Percentiles rank a stretch among this genome's conserved stretches.
phyloP scores from a whole-genome alignment of 2,329 filamentous ascomycete species.

The Phialophora expanda region DNA sequence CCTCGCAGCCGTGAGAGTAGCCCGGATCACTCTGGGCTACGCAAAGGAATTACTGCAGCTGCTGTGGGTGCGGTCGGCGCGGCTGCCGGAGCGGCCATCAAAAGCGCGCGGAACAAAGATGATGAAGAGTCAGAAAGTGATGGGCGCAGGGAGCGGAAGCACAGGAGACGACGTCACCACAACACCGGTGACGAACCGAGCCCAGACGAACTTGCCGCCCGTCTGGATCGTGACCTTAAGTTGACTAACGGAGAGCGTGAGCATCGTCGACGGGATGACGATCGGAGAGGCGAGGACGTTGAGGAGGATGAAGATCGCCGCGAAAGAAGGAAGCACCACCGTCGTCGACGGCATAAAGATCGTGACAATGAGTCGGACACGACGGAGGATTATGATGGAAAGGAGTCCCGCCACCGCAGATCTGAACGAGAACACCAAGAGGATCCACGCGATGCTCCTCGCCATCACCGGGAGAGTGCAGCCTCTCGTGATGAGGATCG shows the following conservation, averaged over 20 bases:
- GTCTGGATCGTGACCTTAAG: conserved; percentile 30
- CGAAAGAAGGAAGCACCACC: conserved; percentile 31
- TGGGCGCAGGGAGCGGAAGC: conserved; percentile 33
- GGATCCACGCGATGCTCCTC: conserved; percentile 28
- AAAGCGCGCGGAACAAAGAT: conserved; percentile 29
- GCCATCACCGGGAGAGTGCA: conserved; percentile 26
- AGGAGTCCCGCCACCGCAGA: conserved; percentile 21
- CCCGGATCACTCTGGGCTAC: conserved; percentile 35
- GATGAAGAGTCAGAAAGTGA: conserved; percentile 37
- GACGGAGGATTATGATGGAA: conserved; percentile 29
- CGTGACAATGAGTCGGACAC: conserved; percentile 33
- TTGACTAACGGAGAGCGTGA: conserved; percentile 28
- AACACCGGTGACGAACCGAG: conserved; percentile 27
- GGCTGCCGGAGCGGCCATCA: conserved; percentile 30
- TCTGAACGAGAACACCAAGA: conserved; percentile 21
- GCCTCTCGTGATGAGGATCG: conserved; percentile 28
- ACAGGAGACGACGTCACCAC: conserved; percentile 32
- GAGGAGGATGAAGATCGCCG: conserved; percentile 27
- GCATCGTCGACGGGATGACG: conserved; percentile 28
- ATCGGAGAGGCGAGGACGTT: conserved; percentile 17
- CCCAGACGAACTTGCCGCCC: conserved; percentile 28
- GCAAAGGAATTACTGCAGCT: conserved; percentile 35
- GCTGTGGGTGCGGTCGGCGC: conserved; percentile 35
- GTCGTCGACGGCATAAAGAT: conserved; percentile 29
- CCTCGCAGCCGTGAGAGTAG: conserved; percentile 36